Base-by-base conservation (phyloP, 106 monocot genomes). In the Platanthera zijinensis region DNA sequence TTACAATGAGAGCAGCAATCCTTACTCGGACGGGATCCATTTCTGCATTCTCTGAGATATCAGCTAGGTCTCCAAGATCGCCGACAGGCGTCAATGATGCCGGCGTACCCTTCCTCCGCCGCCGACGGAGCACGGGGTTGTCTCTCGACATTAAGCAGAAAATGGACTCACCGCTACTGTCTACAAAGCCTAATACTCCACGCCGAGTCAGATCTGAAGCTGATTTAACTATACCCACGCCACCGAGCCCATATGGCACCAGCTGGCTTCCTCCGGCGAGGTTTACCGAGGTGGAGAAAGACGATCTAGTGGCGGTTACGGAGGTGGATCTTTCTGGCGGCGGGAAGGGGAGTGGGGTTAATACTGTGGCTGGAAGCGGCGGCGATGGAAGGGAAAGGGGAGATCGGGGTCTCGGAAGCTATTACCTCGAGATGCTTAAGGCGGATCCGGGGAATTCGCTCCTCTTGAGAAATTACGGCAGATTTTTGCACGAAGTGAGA, bases 401-500 rank as follows among this genome's bases (percentile, higher is more conserved):
- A 6, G 63, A 69, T 62, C 32, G 50, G 76, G 73, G 80, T 52
- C 72, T 75, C 51, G 79, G 81, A 66, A 81, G 71, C 9, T 84
- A 82, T 54, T 94, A 94, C 71, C 25, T 77, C 77, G 82, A 86
- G 84, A 85, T 95, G 91, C 72, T 95, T 18, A 71, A 76, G 57
- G 73, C 82, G 12, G 91, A 95, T 68, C 95, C 95, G 2, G 79
- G 45, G 52, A 91, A 95, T 52, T 77, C 91, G n/a, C 87, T 95
- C 51, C 75, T 95, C 2, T 72, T 95, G 25, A 77, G 85, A 74
- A 95, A 95, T 78, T 95, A 89, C 82, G 95, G 87, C 52, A 75
- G 71, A 59, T 95, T 85, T 79, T 84, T 95, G 69, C 89, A 95
- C 52, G 91, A 95, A 82, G 93, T 88, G 28, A 25, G 66, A 66